A percentile compares a stretch with the other conserved stretches of the same genome.
phyloP scores from a whole-genome alignment of 306 rosid species.

The Sicyos edulis region DNA sequence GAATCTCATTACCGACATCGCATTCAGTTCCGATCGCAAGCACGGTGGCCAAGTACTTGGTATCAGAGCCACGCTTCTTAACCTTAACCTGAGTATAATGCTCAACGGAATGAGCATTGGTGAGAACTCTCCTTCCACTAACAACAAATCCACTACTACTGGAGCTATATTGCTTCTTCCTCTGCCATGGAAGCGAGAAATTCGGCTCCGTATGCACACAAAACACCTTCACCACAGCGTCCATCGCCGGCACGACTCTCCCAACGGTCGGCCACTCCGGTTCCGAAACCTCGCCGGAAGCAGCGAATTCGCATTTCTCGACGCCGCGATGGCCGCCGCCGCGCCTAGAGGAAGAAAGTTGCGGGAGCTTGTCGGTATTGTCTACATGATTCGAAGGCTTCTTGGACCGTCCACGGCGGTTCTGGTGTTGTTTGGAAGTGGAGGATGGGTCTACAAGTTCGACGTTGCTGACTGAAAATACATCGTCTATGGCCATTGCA shows the following conservation, averaged over 20 bases:
- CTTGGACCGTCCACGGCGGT: conserved; percentile 62
- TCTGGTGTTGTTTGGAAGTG: conserved; percentile 27
- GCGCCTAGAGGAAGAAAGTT: conserved; percentile 35
- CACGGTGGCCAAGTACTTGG: conserved; percentile 86
- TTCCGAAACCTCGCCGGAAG: conserved; percentile 28
- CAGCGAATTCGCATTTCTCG: conserved; percentile 30
- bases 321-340: conserved; percentile 29
- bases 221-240: conserved; percentile 88
- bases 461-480: conserved; percentile 49
- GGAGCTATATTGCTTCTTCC: conserved; percentile 83
- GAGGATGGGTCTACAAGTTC: conserved; percentile 51
- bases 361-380: conserved; percentile 29
- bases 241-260: conserved; percentile 68
- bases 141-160: conserved; percentile 94
- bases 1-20: conserved; percentile 48
- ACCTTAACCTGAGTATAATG: conserved; percentile 89
- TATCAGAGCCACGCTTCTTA: conserved; percentile 94
- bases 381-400: conserved; percentile 42
- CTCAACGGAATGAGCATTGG: conserved; percentile 94
- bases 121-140: conserved; percentile 69
- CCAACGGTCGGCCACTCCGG: conserved; percentile 38
- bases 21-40: conserved; percentile 98
- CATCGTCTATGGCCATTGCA: conserved; percentile 37
- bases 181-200: conserved; percentile 96
- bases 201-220: conserved; percentile 92